A percentile compares a stretch with the other conserved stretches of the same genome.
phyloP scores from a whole-genome alignment of 495 filamentous ascomycete species.

The Daldinia bambusicola region DNA sequence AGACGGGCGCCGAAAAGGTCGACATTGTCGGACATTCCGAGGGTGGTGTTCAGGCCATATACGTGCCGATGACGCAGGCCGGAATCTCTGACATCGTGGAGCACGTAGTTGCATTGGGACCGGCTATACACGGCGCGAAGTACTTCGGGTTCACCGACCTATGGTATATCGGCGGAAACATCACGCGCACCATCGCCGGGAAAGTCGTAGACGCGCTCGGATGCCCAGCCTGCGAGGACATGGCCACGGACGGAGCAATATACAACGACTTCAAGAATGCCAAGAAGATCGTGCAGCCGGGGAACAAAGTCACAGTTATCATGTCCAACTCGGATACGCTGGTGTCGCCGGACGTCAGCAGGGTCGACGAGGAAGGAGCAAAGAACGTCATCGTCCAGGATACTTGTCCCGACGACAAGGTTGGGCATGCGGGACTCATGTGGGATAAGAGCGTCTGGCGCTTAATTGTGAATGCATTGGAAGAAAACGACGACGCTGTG shows the following conservation, averaged over 20 bases:
- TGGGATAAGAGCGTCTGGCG: conserved; percentile 67
- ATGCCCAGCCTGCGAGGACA: conserved; percentile 60
- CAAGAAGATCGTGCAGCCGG: conserved; percentile 57
- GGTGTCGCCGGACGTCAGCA: conserved; percentile 58
- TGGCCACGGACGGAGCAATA: conserved; percentile 51
- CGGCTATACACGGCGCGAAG: conserved; percentile 61
- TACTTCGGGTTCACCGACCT: conserved; percentile 61
- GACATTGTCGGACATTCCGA: conserved; percentile 67
- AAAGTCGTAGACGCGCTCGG: conserved; percentile 54
- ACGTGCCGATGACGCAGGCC: conserved; percentile 60
- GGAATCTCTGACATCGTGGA: conserved; percentile 58
- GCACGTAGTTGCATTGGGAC: conserved; percentile 60
- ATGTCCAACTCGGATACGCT: conserved; percentile 60
- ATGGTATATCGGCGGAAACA: conserved; percentile 54
- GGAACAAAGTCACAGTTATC: conserved; percentile 62
- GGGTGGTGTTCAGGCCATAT: conserved; percentile 62
- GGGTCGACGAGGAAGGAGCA: conserved; percentile 59
- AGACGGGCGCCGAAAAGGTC: conserved; percentile 58
- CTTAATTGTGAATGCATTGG: conserved; percentile 62
- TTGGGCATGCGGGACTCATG: conserved; percentile 64
- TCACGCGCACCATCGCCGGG: conserved; percentile 43
- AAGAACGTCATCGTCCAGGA: conserved; percentile 60
- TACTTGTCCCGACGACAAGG: conserved; percentile 57
- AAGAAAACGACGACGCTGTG: conserved; percentile 45
- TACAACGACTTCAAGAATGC: conserved; percentile 55